phyloP scores from a whole-genome alignment of 768 basidiomycete genomes.

The Galerina sulciceps region DNA sequence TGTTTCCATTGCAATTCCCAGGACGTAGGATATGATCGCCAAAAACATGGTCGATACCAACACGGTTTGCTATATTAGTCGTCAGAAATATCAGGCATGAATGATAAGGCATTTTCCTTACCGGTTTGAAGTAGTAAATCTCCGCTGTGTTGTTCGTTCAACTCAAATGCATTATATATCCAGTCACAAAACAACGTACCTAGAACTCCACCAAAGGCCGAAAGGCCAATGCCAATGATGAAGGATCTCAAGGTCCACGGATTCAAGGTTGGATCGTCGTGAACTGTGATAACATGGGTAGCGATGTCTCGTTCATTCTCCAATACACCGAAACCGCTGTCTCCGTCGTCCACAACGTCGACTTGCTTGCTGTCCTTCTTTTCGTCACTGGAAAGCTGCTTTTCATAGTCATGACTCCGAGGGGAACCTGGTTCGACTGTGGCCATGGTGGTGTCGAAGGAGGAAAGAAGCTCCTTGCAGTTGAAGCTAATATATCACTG shows the following conservation, averaged over 20 bases:
- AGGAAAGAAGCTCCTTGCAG: neutral
- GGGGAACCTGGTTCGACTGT: neutral
- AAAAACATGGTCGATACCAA: constrained; percentile 57
- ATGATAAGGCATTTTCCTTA: constrained; percentile 18
- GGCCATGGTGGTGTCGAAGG: constrained; percentile 13
- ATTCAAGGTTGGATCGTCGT: constrained; percentile 49
- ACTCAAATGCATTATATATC: neutral
- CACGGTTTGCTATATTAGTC: constrained; percentile 48
- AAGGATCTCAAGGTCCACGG: constrained; percentile 53
- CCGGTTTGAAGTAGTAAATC: constrained; percentile 67
- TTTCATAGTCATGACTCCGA: constrained; percentile 27
- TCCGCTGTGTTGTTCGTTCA: constrained; percentile 40
- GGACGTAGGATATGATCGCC: constrained; percentile 50
- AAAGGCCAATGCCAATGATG: constrained; percentile 49
- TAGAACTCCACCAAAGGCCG: constrained; percentile 53
- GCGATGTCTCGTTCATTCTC: constrained; percentile 49
- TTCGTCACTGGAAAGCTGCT: constrained; percentile 31
- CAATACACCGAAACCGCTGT: constrained; percentile 37
- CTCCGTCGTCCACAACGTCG: constrained; percentile 34
- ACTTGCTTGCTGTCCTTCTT: constrained; percentile 33
- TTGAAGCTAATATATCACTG: constrained; percentile 1
- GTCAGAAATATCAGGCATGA: neutral
- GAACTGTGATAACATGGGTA: constrained; percentile 48
- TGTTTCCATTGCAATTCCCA: constrained; percentile 51
- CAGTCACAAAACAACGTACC: constrained; percentile 29